These are phyloP conservation scores for Solanum hybrid DNA, from an alignment of 305 asterid species.

Conservation along the genomic window DNA sequence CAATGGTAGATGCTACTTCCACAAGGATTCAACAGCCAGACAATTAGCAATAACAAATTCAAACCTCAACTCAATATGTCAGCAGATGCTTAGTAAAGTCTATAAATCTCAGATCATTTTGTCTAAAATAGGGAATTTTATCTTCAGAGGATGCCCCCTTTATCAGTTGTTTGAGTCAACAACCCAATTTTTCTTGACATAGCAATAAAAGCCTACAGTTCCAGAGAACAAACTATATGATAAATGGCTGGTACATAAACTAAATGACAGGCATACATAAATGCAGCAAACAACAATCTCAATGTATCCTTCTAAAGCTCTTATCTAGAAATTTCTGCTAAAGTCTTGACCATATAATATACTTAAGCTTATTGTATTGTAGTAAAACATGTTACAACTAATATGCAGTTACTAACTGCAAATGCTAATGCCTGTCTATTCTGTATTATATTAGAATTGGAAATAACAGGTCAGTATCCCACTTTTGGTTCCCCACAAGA, in stretches of 20 bases:
- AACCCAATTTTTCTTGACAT: not conserved
- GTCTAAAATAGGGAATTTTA: not conserved
- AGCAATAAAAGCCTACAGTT: not conserved
- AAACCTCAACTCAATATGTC: not conserved
- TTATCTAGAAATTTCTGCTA: not conserved
- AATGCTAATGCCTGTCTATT: not conserved
- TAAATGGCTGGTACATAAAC: not conserved
- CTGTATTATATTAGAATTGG: not conserved
- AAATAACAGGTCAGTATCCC: not conserved
- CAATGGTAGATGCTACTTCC: not conserved
- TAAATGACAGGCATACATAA: not conserved
- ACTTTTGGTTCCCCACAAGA: not conserved
- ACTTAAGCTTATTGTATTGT: not conserved
- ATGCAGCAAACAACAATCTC: not conserved
- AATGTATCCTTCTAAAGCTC: not conserved
- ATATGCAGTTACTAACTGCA: not conserved
- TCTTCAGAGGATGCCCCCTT: not conserved
- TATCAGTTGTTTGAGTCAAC: not conserved
- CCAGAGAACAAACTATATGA: not conserved
- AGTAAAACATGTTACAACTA: not conserved
- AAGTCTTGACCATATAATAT: not conserved
- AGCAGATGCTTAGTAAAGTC: not conserved
- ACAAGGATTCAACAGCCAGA: not conserved
- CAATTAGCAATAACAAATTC: not conserved
- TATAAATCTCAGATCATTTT: not conserved